Base-by-base conservation (phyloP, 176 grass and related monocot genomes). In the Rhynchospora tenuis region DNA sequence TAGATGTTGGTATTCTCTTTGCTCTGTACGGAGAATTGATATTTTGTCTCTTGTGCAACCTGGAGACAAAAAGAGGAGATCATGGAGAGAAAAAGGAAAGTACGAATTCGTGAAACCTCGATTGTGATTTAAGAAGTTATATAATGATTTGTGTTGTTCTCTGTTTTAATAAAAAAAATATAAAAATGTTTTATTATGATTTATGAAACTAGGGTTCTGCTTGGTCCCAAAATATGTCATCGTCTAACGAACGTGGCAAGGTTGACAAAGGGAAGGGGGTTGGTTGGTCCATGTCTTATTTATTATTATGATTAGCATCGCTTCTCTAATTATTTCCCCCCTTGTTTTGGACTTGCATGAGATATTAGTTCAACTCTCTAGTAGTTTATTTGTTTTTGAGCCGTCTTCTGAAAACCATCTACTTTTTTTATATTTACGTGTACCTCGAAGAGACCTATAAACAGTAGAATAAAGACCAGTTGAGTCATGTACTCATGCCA, bases 231-330 rank as follows among this genome's bases (percentile, higher is more conserved):
- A 55, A 9, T 29, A 38, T 74, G 20, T 92, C 90, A 12, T 73
- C 57, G 26, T 94, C 86, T 52, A 47, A 61, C 55, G 51, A 56
- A 85, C 59, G 85, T 91, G 87, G 71, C 85, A 82, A 72, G 58
- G 81, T 83, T 72, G 82, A 81, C 63, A 28, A 27, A 62, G 46
- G 22, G 46, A 42, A 43, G 75, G 50, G 20, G 42, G 64, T 84
- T 82, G 20, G 81, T 58, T 54, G 2, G 84, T 87, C 68, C 54
- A 78, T 84, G 44, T 16, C 64, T 77, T 69, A 76, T 86, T 76
- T 64, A 85, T 76, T 50, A 77, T 75, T 84, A 16, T 15, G 22
- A 27, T 54, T 62, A 59, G 50, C 51, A 84, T 84, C 83, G 76
- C 29, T 27, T 46, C 26, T 76, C 11, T 63, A 47, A 1, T 15